Evolutionary conservation across 768 basidiomycete genomes (phyloP).

Genomic region (Tephrocybe sp.): DNA sequence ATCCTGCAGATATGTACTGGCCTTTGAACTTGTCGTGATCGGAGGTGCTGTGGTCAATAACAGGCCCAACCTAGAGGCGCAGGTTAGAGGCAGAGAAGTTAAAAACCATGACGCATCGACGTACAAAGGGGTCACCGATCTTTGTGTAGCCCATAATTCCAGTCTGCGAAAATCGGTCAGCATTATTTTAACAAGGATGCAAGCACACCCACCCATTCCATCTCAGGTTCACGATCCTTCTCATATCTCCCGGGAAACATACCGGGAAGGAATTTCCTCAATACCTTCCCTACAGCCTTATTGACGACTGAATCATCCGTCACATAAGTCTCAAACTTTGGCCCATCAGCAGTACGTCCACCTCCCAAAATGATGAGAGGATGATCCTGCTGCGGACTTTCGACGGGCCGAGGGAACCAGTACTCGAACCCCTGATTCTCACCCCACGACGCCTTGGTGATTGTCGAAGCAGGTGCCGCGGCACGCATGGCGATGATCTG

Average conservation of each 20-base stretch:
- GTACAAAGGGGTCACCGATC: constrained; percentile 64
- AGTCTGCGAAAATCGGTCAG: constrained; percentile 46
- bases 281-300: constrained; percentile 40
- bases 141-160: constrained; percentile 82
- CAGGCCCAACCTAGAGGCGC: constrained; percentile 48
- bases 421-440: constrained; percentile 64
- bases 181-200: neutral
- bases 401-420: constrained; percentile 73
- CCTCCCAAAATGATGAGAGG: constrained; percentile 79
- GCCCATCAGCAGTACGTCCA: constrained; percentile 47
- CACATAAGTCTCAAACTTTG: constrained; percentile 47
- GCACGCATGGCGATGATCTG: constrained; percentile 57
- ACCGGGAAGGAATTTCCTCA: constrained; percentile 59
- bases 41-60: constrained; percentile 22
- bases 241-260: constrained; percentile 59
- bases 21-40: constrained; percentile 28
- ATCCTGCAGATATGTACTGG: constrained; percentile 57
- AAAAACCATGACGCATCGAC: constrained; percentile 22
- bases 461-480: constrained; percentile 32
- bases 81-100: neutral
- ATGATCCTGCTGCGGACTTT: constrained; percentile 12
- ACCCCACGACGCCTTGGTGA: constrained; percentile 48
- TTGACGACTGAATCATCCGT: constrained; percentile 66
- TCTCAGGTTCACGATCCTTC: constrained; percentile 53
- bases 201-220: constrained; percentile 72